These are phyloP conservation scores for Porodaedalea pini DNA, from an alignment of 1,284 basidiomycete genomes.

Conservation along the genomic window DNA sequence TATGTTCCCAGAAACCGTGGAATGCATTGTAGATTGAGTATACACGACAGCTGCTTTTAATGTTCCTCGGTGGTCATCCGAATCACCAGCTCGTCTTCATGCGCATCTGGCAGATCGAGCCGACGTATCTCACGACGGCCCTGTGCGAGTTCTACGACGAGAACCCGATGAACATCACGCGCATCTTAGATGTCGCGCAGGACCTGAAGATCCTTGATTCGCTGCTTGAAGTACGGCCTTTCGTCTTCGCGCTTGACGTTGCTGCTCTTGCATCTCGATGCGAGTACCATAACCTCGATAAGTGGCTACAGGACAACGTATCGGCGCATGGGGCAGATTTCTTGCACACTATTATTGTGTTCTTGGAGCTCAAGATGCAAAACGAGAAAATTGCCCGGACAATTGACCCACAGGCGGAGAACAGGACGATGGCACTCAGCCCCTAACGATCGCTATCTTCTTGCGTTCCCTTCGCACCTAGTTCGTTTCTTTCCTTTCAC, in stretches of 20 bases:
- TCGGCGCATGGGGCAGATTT: conserved; percentile 80
- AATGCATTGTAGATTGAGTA: conserved; percentile 85
- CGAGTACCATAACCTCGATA: conserved; percentile 93
- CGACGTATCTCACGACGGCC: conserved; percentile 79
- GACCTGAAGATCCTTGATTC: conserved; percentile 93
- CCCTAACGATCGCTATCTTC: conserved; percentile 89
- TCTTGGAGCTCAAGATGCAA: conserved; percentile 89
- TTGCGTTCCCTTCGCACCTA: conserved; percentile 81
- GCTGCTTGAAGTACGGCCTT: conserved; percentile 83
- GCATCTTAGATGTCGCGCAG: conserved; percentile 93
- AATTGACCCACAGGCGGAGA: conserved; percentile 76
- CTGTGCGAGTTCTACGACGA: conserved; percentile 92
- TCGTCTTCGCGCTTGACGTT: conserved; percentile 87
- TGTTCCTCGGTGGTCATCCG: conserved; percentile 91
- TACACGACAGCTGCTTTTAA: conserved; percentile 78
- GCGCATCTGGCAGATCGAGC: conserved; percentile 90
- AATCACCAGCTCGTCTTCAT: conserved; percentile 97
- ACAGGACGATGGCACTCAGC: conserved; percentile 77
- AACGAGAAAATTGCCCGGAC: conserved; percentile 78
- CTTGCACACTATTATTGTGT: conserved; percentile 80
- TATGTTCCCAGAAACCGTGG: conserved; percentile 88
- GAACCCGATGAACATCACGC: conserved; percentile 88
- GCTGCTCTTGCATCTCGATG: conserved; percentile 90
- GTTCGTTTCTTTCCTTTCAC: conserved; percentile 41
- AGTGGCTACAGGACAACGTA: conserved; percentile 92